Evolutionary conservation across 2,329 filamentous ascomycete species (phyloP), one percentile per base, ranked within the genome.

Genomic region (Talaromyces amestolkiae): DNA sequence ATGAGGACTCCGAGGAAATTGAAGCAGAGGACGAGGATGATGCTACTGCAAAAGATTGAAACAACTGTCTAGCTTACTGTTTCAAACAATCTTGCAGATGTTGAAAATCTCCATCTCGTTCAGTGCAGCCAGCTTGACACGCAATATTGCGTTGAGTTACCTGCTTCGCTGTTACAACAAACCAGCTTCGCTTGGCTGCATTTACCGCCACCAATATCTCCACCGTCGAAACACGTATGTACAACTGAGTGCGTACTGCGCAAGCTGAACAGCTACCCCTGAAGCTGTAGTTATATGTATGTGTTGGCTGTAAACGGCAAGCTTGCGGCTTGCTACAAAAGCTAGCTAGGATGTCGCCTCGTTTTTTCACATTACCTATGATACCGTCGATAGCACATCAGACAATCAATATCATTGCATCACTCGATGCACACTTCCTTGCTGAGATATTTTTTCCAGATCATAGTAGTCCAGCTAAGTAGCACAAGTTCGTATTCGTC

Each of bases 21-120:
- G 67, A 67, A 10, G 39, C 15, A 39, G 47, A 60, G 1, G 17
- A 65, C 19, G 51, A 35, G 37, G 54, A 39, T 15, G 37, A 39
- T 35, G 47, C 27, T 22, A 33, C 64, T 47, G 22, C 58, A 3
- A 33, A 41, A 15, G 60, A 63, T 47, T 63, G 51, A 63, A 54
- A 41, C 27, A 45, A 24, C 39, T 27, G 22, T 43, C 33, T 43
- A 15, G 9, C 39, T 9, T 8, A 13, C 13, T 54, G n/a, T 54
- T 13, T 54, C 7, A n/a, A 35, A 62, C 39, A 53, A 33, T 33
- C 15, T 31, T 39, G 47, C 31, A 31, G 31, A 53, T 6, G 19
- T 6, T 3, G 43, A 35, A 51, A 61, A 77, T 80, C 22, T 78
- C 77, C 56, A 80, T 75, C 2, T 76, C 79, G 60, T 79, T 76